Evolutionary conservation across 306 rosid species (phyloP).

Genomic region (Medicago truncatula): DNA sequence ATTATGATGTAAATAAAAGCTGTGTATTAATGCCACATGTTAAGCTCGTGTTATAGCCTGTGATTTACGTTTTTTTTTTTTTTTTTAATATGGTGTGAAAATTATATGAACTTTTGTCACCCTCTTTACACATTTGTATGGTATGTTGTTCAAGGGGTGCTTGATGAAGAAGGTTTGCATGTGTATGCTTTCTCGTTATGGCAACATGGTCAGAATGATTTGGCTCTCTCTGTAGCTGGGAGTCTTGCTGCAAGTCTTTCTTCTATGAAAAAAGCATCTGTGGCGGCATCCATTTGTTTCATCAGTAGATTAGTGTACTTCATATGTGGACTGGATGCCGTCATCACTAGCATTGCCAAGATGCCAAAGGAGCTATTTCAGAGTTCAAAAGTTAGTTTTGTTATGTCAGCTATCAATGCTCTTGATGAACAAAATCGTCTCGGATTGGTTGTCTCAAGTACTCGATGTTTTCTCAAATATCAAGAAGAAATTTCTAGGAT

Average conservation of each 20-base stretch:
- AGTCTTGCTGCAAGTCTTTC: conserved; percentile 63
- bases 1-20: conserved; percentile 19
- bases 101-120: not conserved
- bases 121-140: conserved; percentile 40
- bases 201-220: conserved; percentile 73
- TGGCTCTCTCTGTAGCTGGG: conserved; percentile 69
- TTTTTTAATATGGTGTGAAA: conserved; percentile 27
- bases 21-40: conserved; percentile 11
- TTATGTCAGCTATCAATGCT: conserved; percentile 81
- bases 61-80: conserved; percentile 21
- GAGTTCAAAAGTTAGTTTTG: conserved; percentile 72
- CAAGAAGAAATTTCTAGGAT: conserved; percentile 73
- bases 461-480: conserved; percentile 57
- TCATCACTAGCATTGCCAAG: conserved; percentile 60
- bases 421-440: conserved; percentile 69
- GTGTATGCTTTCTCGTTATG: conserved; percentile 83
- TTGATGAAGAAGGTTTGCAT: conserved; percentile 77
- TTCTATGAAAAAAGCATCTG: conserved; percentile 59
- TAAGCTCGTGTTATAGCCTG: conserved; percentile 19
- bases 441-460: conserved; percentile 63
- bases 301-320: conserved; percentile 71
- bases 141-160: conserved; percentile 66
- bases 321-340: conserved; percentile 74
- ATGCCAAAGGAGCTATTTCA: conserved; percentile 82
- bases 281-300: conserved; percentile 68